Base-by-base conservation (phyloP, 768 basidiomycete species). In the Pleurotus pulmonarius region DNA sequence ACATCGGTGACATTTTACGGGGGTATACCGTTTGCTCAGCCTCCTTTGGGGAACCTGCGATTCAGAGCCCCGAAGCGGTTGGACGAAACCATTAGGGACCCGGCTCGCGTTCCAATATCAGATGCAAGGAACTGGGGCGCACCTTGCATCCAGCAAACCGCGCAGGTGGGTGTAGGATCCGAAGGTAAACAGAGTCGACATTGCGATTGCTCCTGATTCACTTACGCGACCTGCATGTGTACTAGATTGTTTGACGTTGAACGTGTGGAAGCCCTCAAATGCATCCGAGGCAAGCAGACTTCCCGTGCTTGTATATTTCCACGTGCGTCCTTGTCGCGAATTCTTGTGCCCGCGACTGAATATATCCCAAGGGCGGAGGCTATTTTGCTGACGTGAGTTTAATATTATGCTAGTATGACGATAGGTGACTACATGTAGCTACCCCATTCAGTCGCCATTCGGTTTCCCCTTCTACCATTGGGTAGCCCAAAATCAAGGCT, bases 381-480 rank as follows among this genome's bases (percentile, higher is more conserved):
- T 75, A 74, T 51, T 75, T 68, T 56, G 59, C 61, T 41, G 65
- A 64, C 1, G 72, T 76, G 56, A 26, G 77, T 49, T 26, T 2
- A 12, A 20, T 7, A 29, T 9, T 29, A 3, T 29, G 29, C 29
- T 29, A 8, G 29, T 29, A 29, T 29, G 7, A 9, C 29, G 8
- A 29, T 29, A 8, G 29, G 29, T 29, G 29, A 29, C 29, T 29
- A 29, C 29, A 29, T 29, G 29, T 29, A 34, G 29, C 29, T 34
- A 8, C 29, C 9, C 3, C 24, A 7, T 15, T 0, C 26, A 78
- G 75, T 69, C 77, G 9, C 73, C 77, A 5, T 73, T 75, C 67
- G 77, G 76, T 6, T 79, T 78, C 58, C 79, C 78, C 0, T 61
- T 79, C 60, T 73, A 76, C 57, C 73, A 78, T 53, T 77, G 77